A percentile compares a stretch with the other conserved stretches of the same genome.
phyloP scores from a whole-genome alignment of 164 flowering plant genomes.

The Litsea cubeba region DNA sequence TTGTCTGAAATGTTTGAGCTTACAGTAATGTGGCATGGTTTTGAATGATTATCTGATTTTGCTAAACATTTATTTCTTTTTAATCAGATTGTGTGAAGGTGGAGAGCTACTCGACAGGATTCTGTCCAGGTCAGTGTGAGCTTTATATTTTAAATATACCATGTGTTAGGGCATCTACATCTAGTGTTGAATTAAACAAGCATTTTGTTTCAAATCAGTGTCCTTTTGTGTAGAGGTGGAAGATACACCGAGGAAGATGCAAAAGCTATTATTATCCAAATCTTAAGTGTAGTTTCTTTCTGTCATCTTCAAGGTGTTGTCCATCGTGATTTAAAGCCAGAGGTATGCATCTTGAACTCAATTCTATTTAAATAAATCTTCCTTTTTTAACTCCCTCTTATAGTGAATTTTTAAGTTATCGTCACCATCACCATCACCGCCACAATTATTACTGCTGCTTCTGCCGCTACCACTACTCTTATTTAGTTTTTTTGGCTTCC shows the following conservation, averaged over 20 bases:
- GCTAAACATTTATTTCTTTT: not conserved
- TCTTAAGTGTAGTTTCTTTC: slow-evolving; percentile 61
- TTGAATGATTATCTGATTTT: not conserved
- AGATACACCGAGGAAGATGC: slow-evolving; percentile 82
- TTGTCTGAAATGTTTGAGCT: not conserved
- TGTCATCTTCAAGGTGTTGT: slow-evolving; percentile 93
- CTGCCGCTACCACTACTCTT: no score
- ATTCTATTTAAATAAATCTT: not conserved
- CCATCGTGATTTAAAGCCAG: slow-evolving; percentile 88
- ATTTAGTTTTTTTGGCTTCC: not conserved
- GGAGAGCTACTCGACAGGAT: slow-evolving; percentile 94
- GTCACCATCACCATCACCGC: not conserved
- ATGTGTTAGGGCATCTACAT: not conserved
- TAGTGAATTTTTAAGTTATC: not conserved
- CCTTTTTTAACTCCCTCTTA: not conserved
- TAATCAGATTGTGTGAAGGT: slow-evolving; percentile 86
- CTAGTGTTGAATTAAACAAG: not conserved
- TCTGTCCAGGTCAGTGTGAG: slow-evolving; percentile 59
- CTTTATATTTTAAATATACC: not conserved
- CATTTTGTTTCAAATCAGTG: not conserved
- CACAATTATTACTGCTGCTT: no score
- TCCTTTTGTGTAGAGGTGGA: slow-evolving; percentile 62
- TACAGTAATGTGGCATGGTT: not conserved
- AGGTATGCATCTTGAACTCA: slow-evolving; percentile 53
- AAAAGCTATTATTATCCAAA: slow-evolving; percentile 57